phyloP scores from a whole-genome alignment of 1,284 basidiomycete species.

The Austroboletus rostrupii region DNA sequence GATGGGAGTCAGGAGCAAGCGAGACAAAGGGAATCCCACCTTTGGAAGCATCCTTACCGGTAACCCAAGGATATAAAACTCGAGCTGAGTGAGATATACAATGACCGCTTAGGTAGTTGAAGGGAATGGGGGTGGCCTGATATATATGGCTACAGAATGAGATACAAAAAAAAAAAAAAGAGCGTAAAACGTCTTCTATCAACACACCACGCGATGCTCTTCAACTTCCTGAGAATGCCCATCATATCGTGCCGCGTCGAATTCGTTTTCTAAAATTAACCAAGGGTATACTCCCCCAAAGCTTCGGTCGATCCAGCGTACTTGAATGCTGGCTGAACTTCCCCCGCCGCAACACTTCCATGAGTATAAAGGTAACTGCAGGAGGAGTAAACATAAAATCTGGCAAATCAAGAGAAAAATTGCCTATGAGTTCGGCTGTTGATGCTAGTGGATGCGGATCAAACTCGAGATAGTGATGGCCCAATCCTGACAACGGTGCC shows the following conservation, averaged over 20 bases:
- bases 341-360: conserved; percentile 53
- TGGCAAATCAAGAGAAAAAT: not conserved
- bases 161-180: conserved; percentile 7
- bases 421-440: conserved; percentile 49
- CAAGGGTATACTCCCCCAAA: conserved; percentile 42
- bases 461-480: conserved; percentile 46
- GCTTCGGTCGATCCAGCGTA: conserved; percentile 40
- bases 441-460: conserved; percentile 38
- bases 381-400: conserved; percentile 3
- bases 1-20: not conserved
- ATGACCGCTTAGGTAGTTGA: conserved; percentile 1
- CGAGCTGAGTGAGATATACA: not conserved
- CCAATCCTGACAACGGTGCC: conserved; percentile 40
- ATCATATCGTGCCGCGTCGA: conserved; percentile 42
- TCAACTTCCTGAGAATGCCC: not conserved
- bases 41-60: conserved; percentile 8
- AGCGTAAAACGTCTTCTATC: conserved; percentile 1
- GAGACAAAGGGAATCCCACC: conserved; percentile 22
- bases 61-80: not conserved
- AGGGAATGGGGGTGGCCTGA: not conserved
- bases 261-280: conserved; percentile 39
- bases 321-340: conserved; percentile 46
- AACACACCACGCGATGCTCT: not conserved
- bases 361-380: conserved; percentile 54
- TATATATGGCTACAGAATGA: conserved; percentile 12